Base-by-base conservation (phyloP, 164 flowering plant species). In the Aristolochia fimbriata region DNA sequence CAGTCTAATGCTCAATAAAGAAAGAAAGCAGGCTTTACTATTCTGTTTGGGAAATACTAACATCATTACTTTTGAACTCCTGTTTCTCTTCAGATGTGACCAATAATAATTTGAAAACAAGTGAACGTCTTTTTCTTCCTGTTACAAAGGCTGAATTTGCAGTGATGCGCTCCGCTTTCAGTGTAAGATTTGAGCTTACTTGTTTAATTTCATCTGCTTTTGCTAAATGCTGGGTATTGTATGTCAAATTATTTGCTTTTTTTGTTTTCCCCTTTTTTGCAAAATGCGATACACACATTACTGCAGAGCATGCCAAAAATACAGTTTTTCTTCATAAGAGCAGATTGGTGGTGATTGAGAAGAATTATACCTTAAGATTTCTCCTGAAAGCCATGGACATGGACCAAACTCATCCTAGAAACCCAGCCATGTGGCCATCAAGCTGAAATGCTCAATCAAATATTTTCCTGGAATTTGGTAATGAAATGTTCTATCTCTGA, bases 91-190 rank as follows among this genome's bases (percentile, higher is more conserved):
- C 82, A 91, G 98, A 20, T 80, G 96, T 89, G 66, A 71, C 59
- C 58, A 77, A 87, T 77, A 74, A 69, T 66, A 60, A 67, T 64
- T 64, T 52, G 49, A 85, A 83, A 66, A 79, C 81, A 65, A 87
- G 60, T 60, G 98, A 92, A 6, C 79, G 84, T 11, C 58, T 89
- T 33, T 57, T 66, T 56, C 83, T 92, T 58, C 98, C 98, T 58
- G 81, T 92, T 20, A 78, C 96, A 47, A 60, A 80, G 69, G 96
- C 83, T 6, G 96, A 92, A 72, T 85, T 84, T 80, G 74, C 93
- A 22, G 96, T 87, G 21, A 60, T 92, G 78, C 86, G 84, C 45
- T 72, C 96, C 30, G 81, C 93, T 69, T 84, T 79, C 78, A 81
- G 83, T 64, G 98, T 91, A 88, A 72, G 94, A 55, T 20, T 63